Conservation (phyloP, 1,139 yeast species). For the Candida sanyaensis region DNA sequence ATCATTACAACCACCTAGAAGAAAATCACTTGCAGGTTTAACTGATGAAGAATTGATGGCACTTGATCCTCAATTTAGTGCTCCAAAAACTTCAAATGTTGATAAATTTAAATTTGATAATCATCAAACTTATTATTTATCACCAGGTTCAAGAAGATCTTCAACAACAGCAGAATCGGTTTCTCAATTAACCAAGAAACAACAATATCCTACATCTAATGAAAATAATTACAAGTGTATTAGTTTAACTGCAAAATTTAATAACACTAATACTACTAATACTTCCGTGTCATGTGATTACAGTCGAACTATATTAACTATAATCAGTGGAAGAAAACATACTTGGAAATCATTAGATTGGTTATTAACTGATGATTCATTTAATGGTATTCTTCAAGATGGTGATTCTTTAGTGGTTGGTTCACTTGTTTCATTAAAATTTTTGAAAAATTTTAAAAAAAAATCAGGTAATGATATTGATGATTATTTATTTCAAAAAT, state of each 20-base stretch:
- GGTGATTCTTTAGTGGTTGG: constrained; percentile 44
- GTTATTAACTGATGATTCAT: constrained; percentile 20
- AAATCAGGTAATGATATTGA: constrained; percentile 19
- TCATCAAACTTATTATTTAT: constrained; percentile 37
- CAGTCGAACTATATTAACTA: constrained; percentile 36
- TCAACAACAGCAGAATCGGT: constrained; percentile 10
- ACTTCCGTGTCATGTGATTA: constrained; percentile 20
- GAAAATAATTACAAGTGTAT: constrained; percentile 45
- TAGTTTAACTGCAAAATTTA: constrained; percentile 40
- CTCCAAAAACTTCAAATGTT: constrained; percentile 34
- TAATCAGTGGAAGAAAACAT: constrained; percentile 44
- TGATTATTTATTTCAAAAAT: constrained; percentile 37
- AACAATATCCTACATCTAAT: constrained; percentile 33
- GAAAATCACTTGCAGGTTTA: constrained; percentile 64
- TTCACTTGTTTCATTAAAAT: constrained; percentile 37
- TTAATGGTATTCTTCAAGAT: constrained; percentile 13
- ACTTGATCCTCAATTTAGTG: constrained; percentile 55
- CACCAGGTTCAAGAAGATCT: constrained; percentile 20
- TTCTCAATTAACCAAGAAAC: constrained; percentile 8
- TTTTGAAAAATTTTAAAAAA: constrained; percentile 17
- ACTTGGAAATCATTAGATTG: constrained; percentile 49
- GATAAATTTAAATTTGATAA: constrained; percentile 44
- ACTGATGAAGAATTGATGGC: constrained; percentile 63
- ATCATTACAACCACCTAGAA: constrained; percentile 23
- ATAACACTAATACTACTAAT: too few relatives aligned